Percentiles rank a stretch among this genome's conserved stretches.
Conservation (phyloP, 495 filamentous ascomycete species). For the Penicillium robsamsonii region DNA sequence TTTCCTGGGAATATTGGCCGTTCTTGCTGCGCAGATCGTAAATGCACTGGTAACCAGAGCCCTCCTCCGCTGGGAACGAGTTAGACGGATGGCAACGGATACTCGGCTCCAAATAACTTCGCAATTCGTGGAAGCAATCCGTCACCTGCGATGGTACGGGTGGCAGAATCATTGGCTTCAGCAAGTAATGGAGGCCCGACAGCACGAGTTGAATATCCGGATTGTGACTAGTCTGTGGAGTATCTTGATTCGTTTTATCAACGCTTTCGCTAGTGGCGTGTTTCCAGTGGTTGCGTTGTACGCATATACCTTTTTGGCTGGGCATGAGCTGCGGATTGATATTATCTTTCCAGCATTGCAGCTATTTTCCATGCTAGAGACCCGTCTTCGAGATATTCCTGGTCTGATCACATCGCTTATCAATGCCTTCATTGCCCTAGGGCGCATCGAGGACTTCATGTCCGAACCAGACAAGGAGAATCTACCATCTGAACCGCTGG, state of each 20-base stretch:
- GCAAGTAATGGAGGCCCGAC: slow-evolving; percentile 67
- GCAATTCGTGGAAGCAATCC: slow-evolving; percentile 79
- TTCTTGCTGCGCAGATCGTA: slow-evolving; percentile 61
- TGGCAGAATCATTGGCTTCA: slow-evolving; percentile 80
- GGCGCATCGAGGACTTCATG: slow-evolving; percentile 83
- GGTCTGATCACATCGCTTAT: slow-evolving; percentile 66
- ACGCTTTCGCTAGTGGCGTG: slow-evolving; percentile 61
- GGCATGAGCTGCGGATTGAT: slow-evolving; percentile 64
- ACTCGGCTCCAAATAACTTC: slow-evolving; percentile 67
- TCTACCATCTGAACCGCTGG: slow-evolving; percentile 29
- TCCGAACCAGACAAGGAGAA: slow-evolving; percentile 70
- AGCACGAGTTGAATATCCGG: slow-evolving; percentile 62
- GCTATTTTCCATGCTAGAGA: slow-evolving; percentile 70
- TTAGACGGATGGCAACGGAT: slow-evolving; percentile 67
- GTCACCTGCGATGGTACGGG: slow-evolving; percentile 83
- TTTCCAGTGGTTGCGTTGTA: slow-evolving; percentile 79
- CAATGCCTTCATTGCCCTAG: slow-evolving; percentile 72
- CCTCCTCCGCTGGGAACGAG: slow-evolving; percentile 60
- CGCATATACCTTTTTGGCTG: slow-evolving; percentile 69
- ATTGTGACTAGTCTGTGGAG: slow-evolving; percentile 62
- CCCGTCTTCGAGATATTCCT: slow-evolving; percentile 66
- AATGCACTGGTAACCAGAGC: slow-evolving; percentile 62
- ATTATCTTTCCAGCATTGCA: slow-evolving; percentile 80
- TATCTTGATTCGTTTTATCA: slow-evolving; percentile 58
- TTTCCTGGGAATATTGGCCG: slow-evolving; percentile 63